These are phyloP conservation scores for Pseudocercospora fuligena DNA, from an alignment of 2,329 filamentous ascomycete genomes.

Conservation along the genomic window DNA sequence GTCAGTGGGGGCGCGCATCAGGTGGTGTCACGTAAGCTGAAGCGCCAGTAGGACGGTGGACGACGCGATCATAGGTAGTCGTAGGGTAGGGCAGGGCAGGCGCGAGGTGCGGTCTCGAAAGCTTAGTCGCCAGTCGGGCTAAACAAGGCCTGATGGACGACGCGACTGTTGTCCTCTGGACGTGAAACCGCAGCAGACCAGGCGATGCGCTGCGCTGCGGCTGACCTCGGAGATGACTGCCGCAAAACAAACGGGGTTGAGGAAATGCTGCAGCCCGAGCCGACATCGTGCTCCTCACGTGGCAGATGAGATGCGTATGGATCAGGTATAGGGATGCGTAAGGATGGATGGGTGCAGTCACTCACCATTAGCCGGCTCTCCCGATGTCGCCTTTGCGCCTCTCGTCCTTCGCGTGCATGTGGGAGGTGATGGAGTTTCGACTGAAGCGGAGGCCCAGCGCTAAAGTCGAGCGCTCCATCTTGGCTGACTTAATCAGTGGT, in stretches of 20 bases:
- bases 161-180: conserved; percentile 5
- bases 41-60: not conserved
- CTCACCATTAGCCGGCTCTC: not conserved
- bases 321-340: not conserved
- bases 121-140: not conserved
- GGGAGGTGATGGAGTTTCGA: not conserved
- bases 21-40: not conserved
- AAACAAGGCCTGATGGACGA: not conserved
- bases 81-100: not conserved
- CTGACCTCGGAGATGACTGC: conserved; percentile 5
- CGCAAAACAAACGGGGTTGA: conserved; percentile 1
- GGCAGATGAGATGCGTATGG: not conserved
- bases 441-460: not conserved
- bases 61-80: conserved; percentile 1
- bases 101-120: not conserved
- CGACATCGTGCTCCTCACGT: conserved; percentile 3
- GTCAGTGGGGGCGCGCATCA: conserved; percentile 3
- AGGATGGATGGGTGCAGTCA: not conserved
- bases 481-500: not conserved
- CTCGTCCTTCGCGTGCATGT: not conserved
- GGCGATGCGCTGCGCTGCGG: not conserved
- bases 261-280: conserved; percentile 1
- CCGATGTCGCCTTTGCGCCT: conserved; percentile 1
- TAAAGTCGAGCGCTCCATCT: not conserved
- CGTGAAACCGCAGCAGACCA: not conserved